Percentiles rank a stretch among this genome's conserved stretches.
Evolutionary conservation across 176 grass and related monocot species (phyloP).

Genomic region (Oryza brachyantha): DNA sequence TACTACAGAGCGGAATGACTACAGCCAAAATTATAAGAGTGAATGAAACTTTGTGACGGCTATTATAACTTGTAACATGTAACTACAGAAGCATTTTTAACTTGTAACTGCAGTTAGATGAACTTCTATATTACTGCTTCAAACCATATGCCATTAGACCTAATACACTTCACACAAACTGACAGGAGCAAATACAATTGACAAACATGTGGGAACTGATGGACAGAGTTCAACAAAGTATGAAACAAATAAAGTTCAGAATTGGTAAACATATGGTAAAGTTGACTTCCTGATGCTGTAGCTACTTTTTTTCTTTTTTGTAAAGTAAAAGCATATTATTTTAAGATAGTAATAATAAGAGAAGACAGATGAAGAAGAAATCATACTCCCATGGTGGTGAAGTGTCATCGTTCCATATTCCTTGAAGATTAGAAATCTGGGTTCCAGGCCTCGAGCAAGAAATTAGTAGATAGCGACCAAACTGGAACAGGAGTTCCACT

Average conservation of each 20-base stretch:
- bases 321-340: constrained; percentile 3
- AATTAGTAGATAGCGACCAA: constrained; percentile 89
- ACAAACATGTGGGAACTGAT: constrained; percentile 7
- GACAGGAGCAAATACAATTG: background rate
- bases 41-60: too few relatives aligned
- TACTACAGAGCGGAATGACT: constrained; percentile 1
- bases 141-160: background rate
- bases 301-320: background rate
- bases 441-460: constrained; percentile 87
- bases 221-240: background rate
- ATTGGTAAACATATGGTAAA: background rate
- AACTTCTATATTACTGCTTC: background rate
- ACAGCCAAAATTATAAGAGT: background rate
- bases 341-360: constrained; percentile 11
- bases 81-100: too few relatives aligned
- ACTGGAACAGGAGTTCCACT: constrained; percentile 88
- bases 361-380: constrained; percentile 21
- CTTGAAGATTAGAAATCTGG: constrained; percentile 83
- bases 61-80: too few relatives aligned
- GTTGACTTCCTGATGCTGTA: background rate
- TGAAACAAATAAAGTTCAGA: background rate
- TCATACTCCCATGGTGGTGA: constrained; percentile 77
- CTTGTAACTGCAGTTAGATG: background rate
- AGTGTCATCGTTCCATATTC: constrained; percentile 81
- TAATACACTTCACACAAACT: background rate